Evolutionary conservation across 2,329 filamentous ascomycete species (phyloP).

Genomic region (Aspergillus sp.): DNA sequence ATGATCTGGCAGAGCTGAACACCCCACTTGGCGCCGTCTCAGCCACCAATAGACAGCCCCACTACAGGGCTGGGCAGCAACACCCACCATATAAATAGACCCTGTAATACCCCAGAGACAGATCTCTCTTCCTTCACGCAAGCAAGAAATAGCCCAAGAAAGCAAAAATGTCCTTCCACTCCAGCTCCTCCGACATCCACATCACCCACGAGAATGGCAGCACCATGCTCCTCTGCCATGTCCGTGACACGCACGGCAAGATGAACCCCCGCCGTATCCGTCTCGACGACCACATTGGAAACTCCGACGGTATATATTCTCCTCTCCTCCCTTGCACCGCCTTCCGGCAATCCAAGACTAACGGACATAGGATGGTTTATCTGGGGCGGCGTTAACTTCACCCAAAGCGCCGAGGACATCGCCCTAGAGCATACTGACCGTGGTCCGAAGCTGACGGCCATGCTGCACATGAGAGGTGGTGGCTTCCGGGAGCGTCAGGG

Average conservation of each 20-base stretch:
- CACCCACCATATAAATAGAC: background rate
- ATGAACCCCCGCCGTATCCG: slow-evolving; percentile 5
- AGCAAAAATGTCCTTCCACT: slow-evolving; percentile 11
- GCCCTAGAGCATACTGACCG: slow-evolving; percentile 6
- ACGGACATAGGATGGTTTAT: slow-evolving; percentile 13
- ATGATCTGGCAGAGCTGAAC: background rate
- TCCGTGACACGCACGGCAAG: slow-evolving; percentile 6
- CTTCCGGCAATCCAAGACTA: background rate
- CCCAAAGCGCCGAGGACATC: slow-evolving; percentile 9
- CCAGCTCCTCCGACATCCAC: slow-evolving; percentile 6
- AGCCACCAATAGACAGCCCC: slow-evolving; percentile 3
- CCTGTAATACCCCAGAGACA: background rate
- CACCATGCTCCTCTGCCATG: slow-evolving; percentile 7
- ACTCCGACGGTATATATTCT: slow-evolving; percentile 8
- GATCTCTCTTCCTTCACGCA: background rate
- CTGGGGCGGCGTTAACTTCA: slow-evolving; percentile 16
- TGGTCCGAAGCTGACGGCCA: slow-evolving; percentile 13
- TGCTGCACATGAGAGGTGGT: slow-evolving; percentile 8
- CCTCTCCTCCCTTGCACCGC: background rate
- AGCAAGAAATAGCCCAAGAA: background rate
- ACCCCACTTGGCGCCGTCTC: background rate
- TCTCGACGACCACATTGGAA: slow-evolving; percentile 13
- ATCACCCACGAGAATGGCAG: slow-evolving; percentile 5
- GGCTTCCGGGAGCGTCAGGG: slow-evolving; percentile 12
- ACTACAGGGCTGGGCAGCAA: slow-evolving; percentile 6